These are phyloP conservation scores for Phycomyces nitens DNA, from an alignment of 192 early-diverging fungal genomes.

Conservation along the genomic window DNA sequence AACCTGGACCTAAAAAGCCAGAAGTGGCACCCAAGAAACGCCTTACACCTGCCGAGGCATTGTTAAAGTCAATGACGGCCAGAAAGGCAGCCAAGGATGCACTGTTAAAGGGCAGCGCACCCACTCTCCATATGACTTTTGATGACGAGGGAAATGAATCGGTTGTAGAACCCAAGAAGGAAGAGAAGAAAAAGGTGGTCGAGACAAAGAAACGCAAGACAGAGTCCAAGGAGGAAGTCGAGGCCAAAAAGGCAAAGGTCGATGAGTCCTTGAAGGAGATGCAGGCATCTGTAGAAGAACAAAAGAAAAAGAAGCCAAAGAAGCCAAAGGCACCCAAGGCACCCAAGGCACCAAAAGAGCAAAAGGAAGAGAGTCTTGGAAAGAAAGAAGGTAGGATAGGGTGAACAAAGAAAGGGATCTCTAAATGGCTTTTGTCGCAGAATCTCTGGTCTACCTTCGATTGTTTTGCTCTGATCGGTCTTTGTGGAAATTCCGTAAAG, in stretches of 20 bases:
- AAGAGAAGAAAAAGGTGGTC: neutral
- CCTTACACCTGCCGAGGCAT: conserved; percentile 20
- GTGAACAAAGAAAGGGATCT: no score
- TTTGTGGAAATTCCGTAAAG: conserved; percentile 35
- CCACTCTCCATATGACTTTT: conserved; percentile 14
- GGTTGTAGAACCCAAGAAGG: conserved; percentile 2
- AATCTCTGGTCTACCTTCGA: conserved; percentile 25
- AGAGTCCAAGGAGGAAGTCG: conserved; percentile 6
- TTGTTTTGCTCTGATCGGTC: conserved; percentile 21
- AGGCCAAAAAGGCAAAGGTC: conserved; percentile 10
- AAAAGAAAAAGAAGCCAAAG: conserved; percentile 6
- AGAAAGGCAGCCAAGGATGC: conserved; percentile 17
- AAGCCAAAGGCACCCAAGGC: conserved; percentile 13
- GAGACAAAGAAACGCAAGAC: neutral
- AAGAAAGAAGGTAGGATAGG: conserved; percentile 6
- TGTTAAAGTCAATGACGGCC: conserved; percentile 28
- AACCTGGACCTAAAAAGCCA: neutral
- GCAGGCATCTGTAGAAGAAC: conserved; percentile 3
- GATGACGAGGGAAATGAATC: conserved; percentile 15
- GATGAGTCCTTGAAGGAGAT: conserved; percentile 19
- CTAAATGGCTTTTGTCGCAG: conserved; percentile 9
- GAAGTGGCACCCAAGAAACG: conserved; percentile 8
- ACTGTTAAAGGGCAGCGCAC: neutral
- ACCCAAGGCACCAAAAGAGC: conserved; percentile 5
- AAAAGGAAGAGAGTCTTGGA: conserved; percentile 7